A percentile compares a stretch with the other conserved stretches of the same genome.
These are phyloP conservation scores for Solanum tarapatanum DNA, from an alignment of 257 asterid species.

Conservation along the genomic window DNA sequence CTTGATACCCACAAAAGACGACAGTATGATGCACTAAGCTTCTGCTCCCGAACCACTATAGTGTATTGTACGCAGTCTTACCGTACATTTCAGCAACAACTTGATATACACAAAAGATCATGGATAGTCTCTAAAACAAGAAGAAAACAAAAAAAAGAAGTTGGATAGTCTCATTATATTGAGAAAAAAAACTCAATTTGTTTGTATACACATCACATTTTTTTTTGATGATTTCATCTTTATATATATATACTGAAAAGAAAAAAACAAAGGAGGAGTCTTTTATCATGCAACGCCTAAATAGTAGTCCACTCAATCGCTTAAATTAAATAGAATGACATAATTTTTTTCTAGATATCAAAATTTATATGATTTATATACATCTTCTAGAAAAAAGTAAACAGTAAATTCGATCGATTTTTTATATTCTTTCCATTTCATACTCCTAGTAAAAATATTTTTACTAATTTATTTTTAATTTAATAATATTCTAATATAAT, in stretches of 20 bases:
- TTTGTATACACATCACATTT: neutral
- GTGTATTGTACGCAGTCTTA: neutral
- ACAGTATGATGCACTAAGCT: neutral
- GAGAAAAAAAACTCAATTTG: neutral
- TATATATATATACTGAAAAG: neutral
- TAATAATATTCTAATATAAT: neutral
- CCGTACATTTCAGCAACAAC: neutral
- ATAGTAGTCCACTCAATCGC: neutral
- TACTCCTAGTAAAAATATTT: neutral
- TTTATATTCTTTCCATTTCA: neutral
- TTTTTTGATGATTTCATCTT: neutral
- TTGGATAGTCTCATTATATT: neutral
- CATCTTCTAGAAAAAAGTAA: neutral
- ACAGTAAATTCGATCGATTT: neutral
- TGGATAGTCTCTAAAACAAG: neutral
- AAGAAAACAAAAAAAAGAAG: neutral
- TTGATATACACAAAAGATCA: neutral
- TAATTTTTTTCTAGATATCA: too few species aligned
- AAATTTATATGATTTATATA: too few species aligned
- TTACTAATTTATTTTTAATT: neutral
- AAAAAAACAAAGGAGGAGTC: neutral
- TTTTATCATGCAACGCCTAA: neutral
- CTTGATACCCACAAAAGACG: neutral
- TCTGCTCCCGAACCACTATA: rapidly evolving
- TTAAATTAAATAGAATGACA: neutral